These are phyloP conservation scores for Aegilops sharonensis DNA, from an alignment of 176 grass and related monocot species.

Conservation along the genomic window DNA sequence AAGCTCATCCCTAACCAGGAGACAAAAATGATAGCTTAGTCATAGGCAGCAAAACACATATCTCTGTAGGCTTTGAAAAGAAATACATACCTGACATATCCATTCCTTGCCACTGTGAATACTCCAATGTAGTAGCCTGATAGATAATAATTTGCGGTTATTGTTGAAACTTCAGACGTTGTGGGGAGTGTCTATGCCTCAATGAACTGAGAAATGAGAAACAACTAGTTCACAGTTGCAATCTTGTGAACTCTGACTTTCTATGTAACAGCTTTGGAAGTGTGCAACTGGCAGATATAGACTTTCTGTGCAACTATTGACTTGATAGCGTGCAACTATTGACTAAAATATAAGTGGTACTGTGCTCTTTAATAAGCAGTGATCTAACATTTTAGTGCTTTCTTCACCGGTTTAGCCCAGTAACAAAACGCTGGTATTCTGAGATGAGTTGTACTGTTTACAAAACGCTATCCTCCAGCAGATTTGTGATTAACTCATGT, in stretches of 20 bases:
- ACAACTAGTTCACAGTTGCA: background rate
- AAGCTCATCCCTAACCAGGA: background rate
- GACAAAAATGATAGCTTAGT: background rate
- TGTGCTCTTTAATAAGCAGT: background rate
- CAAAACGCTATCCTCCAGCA: background rate
- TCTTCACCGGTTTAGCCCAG: background rate
- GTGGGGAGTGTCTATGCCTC: background rate
- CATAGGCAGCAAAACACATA: background rate
- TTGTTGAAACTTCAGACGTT: constrained; percentile 7
- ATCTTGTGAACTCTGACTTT: background rate
- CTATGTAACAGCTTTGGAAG: background rate
- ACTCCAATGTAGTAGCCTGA: background rate
- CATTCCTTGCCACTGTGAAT: background rate
- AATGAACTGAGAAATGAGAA: background rate
- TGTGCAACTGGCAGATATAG: background rate
- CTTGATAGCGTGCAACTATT: background rate
- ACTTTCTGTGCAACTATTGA: background rate
- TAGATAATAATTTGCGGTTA: background rate
- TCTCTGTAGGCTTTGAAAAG: background rate
- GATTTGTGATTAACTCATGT: constrained; percentile 32
- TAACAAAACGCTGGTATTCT: background rate
- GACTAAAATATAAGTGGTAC: background rate
- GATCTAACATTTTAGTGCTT: background rate
- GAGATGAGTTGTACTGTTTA: background rate
- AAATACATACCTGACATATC: background rate